These are phyloP conservation scores for Aureobasidium namibiae DNA, from an alignment of 2,329 filamentous ascomycete species.

Conservation along the genomic window DNA sequence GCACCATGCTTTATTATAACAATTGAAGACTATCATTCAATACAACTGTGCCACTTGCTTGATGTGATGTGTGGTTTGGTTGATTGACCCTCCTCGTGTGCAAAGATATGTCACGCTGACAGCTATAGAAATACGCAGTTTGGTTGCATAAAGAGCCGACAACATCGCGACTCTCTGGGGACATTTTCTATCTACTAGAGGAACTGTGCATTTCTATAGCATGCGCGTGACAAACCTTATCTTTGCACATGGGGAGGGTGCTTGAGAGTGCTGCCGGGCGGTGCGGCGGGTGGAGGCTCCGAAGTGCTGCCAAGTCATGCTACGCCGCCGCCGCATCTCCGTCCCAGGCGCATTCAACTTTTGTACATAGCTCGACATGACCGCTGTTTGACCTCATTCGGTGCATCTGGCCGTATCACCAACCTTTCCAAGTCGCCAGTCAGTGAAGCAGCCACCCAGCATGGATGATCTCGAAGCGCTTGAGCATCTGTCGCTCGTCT, in stretches of 20 bases:
- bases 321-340: neutral
- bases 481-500: slow-evolving; percentile 88
- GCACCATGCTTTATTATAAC: neutral
- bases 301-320: neutral
- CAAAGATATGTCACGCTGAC: too few species aligned
- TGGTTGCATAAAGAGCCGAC: too few species aligned
- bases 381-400: neutral
- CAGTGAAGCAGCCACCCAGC: neutral
- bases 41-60: neutral
- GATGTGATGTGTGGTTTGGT: neutral
- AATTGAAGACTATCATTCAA: neutral
- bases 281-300: too few species aligned
- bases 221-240: too few species aligned
- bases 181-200: too few species aligned
- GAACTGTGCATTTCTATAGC: too few species aligned
- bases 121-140: too few species aligned
- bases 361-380: neutral
- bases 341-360: neutral
- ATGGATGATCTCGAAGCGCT: slow-evolving; percentile 92
- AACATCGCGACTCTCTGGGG: too few species aligned
- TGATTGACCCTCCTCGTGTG: too few species aligned
- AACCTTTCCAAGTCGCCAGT: neutral
- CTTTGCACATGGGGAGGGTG: too few species aligned
- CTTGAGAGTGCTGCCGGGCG: too few species aligned
- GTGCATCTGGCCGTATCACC: neutral